Conservation (phyloP, 305 asterid genomes). For the Ilex paraguariensis region DNA sequence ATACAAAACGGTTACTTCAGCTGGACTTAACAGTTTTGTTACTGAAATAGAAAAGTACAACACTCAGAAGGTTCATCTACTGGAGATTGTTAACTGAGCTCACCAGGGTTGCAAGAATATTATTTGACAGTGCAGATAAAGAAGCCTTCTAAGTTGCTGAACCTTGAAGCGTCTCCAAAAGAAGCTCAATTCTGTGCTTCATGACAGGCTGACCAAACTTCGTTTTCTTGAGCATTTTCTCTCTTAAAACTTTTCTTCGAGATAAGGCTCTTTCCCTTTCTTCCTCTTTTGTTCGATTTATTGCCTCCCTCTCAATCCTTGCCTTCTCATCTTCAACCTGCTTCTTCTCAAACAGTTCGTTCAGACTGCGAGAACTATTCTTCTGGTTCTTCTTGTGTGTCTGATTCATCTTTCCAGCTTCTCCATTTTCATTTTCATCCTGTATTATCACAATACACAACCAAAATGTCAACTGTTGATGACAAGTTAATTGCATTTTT, state of each 20-base stretch:
- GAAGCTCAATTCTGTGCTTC: constrained; percentile 88
- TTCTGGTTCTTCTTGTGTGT: constrained; percentile 31
- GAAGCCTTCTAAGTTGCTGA: constrained; percentile 25
- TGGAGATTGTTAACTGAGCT: too few species aligned
- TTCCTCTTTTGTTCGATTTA: constrained; percentile 45
- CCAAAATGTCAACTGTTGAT: too few species aligned
- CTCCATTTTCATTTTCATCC: constrained; percentile 30
- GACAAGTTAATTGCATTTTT: too few species aligned
- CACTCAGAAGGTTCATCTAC: too few species aligned
- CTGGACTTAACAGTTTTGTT: too few species aligned
- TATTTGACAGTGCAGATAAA: not conserved
- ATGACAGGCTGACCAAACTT: constrained; percentile 88
- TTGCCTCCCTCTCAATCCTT: constrained; percentile 57
- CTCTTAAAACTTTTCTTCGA: constrained; percentile 54
- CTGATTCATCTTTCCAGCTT: constrained; percentile 18
- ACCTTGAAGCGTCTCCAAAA: constrained; percentile 63
- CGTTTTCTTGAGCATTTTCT: constrained; percentile 89
- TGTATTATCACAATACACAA: constrained; percentile 9
- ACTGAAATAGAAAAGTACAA: too few species aligned
- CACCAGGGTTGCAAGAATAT: too few species aligned
- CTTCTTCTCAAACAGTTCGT: constrained; percentile 54
- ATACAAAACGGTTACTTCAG: too few species aligned
- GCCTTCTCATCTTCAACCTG: constrained; percentile 58
- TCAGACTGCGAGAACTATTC: constrained; percentile 29
- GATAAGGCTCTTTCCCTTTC: constrained; percentile 52